Evolutionary conservation across 495 filamentous ascomycete species (phyloP).

Genomic region (Xylaria telfairii): DNA sequence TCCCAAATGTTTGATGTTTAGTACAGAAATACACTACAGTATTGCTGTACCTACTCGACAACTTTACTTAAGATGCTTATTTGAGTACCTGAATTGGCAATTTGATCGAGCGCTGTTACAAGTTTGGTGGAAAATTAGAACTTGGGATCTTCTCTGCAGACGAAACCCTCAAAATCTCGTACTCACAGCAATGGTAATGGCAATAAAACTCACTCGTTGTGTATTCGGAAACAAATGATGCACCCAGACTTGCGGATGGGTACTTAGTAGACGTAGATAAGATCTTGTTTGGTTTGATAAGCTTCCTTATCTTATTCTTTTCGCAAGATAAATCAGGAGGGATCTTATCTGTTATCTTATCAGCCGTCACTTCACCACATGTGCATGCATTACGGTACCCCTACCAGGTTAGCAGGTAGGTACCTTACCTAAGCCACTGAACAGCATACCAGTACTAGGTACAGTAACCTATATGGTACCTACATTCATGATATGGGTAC

Average conservation of each 20-base stretch:
- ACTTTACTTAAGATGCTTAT: background rate
- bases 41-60: background rate
- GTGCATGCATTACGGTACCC: too few species aligned
- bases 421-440: too few species aligned
- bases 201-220: background rate
- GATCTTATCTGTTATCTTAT: background rate
- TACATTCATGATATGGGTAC: too few species aligned
- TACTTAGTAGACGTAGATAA: too few species aligned
- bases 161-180: background rate
- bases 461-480: too few species aligned
- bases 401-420: too few species aligned
- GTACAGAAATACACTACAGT: too few species aligned
- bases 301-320: background rate
- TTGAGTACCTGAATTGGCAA: background rate
- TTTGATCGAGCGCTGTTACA: background rate
- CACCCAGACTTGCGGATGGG: too few species aligned
- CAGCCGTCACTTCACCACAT: too few species aligned
- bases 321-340: too few species aligned
- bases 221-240: background rate
- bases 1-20: background rate
- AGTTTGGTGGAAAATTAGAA: background rate
- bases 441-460: too few species aligned
- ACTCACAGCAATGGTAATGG: too few species aligned
- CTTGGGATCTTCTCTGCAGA: background rate
- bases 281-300: background rate